A percentile compares a stretch with the other conserved stretches of the same genome.
phyloP scores from a whole-genome alignment of 2,329 filamentous ascomycete genomes.

The Westerdykella aurantiaca region DNA sequence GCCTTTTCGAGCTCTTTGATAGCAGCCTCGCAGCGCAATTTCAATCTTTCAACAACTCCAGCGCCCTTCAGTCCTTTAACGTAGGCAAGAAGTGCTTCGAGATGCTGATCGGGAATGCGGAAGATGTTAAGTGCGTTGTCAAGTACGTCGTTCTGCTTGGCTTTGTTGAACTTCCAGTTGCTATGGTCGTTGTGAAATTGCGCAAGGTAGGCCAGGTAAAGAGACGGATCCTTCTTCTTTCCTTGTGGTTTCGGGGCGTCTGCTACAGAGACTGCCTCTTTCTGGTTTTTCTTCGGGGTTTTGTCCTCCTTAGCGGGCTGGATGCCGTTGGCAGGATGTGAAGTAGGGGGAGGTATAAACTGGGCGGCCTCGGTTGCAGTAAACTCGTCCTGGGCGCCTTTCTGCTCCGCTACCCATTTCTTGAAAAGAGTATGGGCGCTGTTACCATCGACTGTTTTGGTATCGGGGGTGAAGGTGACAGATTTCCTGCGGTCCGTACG shows the following conservation, averaged over 20 bases:
- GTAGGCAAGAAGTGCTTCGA: slow-evolving; percentile 67
- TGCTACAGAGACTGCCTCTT: neutral
- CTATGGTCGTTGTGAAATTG: slow-evolving; percentile 66
- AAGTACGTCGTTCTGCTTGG: slow-evolving; percentile 76
- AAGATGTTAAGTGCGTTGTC: slow-evolving; percentile 73
- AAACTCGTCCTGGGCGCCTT: slow-evolving; percentile 16
- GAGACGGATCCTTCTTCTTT: slow-evolving; percentile 49
- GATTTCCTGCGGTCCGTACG: slow-evolving; percentile 46
- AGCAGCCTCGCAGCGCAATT: slow-evolving; percentile 59
- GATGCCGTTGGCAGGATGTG: slow-evolving; percentile 17
- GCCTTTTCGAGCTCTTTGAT: slow-evolving; percentile 48
- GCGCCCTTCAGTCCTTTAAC: slow-evolving; percentile 72
- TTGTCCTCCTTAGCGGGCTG: slow-evolving; percentile 10
- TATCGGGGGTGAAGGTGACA: slow-evolving; percentile 60
- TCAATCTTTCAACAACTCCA: slow-evolving; percentile 60
- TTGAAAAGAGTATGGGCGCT: slow-evolving; percentile 50
- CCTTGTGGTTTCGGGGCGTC: slow-evolving; percentile 8
- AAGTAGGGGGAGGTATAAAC: slow-evolving; percentile 20
- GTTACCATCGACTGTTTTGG: slow-evolving; percentile 54
- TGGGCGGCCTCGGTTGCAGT: slow-evolving; percentile 20
- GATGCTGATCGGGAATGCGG: slow-evolving; percentile 64
- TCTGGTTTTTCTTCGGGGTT: slow-evolving; percentile 10
- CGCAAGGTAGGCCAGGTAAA: slow-evolving; percentile 69
- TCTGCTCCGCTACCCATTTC: slow-evolving; percentile 41
- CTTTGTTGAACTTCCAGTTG: slow-evolving; percentile 95